phyloP scores from a whole-genome alignment of 2,329 filamentous ascomycete genomes.

The Pestalotiopsis sp. region DNA sequence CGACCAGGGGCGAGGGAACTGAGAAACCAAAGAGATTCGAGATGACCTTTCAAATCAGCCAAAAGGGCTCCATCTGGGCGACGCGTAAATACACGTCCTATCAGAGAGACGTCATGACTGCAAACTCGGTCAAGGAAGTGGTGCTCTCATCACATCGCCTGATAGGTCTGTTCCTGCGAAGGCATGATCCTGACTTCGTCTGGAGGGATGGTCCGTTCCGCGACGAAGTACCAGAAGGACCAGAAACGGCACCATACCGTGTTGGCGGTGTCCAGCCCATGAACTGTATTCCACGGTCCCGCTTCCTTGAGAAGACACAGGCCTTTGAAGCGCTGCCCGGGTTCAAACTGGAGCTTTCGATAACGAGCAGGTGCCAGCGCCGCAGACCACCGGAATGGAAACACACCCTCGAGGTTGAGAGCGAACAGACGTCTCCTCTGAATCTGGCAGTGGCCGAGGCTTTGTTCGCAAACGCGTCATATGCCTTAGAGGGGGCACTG shows the following conservation, averaged over 20 bases:
- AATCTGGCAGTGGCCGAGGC: constrained; percentile 49
- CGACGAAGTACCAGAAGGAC: constrained; percentile 38
- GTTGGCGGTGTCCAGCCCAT: constrained; percentile 47
- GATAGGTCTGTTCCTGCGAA: constrained; percentile 52
- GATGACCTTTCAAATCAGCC: constrained; percentile 49
- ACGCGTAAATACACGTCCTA: constrained; percentile 53
- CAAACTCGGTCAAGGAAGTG: constrained; percentile 47
- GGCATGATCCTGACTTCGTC: constrained; percentile 52
- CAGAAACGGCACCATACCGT: constrained; percentile 43
- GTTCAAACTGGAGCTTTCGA: constrained; percentile 49
- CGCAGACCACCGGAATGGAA: constrained; percentile 39
- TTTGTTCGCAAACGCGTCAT: constrained; percentile 48
- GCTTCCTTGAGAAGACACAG: constrained; percentile 48
- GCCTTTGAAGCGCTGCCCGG: constrained; percentile 51
- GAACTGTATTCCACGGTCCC: constrained; percentile 47
- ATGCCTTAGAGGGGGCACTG: constrained; percentile 44
- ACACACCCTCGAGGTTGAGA: constrained; percentile 46
- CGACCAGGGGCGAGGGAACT: constrained; percentile 35
- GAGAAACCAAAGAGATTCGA: constrained; percentile 51
- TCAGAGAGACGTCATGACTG: constrained; percentile 49
- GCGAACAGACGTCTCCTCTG: constrained; percentile 50
- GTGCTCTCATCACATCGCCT: constrained; percentile 53
- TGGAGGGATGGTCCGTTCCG: constrained; percentile 49
- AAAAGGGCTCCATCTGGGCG: constrained; percentile 43
- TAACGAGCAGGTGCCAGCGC: constrained; percentile 44